Conservation (phyloP, 208 protist genomes). For the Leishmania braziliensis region DNA sequence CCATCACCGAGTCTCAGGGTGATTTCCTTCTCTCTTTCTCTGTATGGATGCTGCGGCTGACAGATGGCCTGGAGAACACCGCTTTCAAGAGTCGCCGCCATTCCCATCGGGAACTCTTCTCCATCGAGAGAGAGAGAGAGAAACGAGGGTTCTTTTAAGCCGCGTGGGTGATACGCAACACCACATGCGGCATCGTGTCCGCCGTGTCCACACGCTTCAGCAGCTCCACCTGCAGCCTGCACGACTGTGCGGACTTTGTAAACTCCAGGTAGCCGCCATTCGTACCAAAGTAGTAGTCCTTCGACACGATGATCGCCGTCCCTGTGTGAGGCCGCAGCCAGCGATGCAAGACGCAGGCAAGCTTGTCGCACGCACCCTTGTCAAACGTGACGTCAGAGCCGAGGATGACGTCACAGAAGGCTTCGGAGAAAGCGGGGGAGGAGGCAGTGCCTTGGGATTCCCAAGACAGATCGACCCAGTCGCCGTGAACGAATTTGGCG, state of each 20-base stretch:
- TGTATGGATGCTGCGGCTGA: background rate
- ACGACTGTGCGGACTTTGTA: slow-evolving; percentile 23
- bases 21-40: background rate
- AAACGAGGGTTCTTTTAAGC: background rate
- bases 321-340: slow-evolving; percentile 51
- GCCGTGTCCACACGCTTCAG: slow-evolving; percentile 46
- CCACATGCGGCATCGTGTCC: slow-evolving; percentile 69
- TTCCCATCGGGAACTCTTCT: background rate
- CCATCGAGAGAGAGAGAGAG: background rate
- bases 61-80: background rate
- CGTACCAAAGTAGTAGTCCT: slow-evolving; percentile 92
- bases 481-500: slow-evolving; percentile 75
- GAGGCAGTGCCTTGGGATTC: slow-evolving; percentile 9
- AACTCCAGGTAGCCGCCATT: slow-evolving; percentile 78
- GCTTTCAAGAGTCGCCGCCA: background rate
- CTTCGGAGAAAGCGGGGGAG: background rate
- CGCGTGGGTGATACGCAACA: slow-evolving; percentile 48
- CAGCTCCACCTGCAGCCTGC: slow-evolving; percentile 44
- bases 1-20: background rate
- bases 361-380: slow-evolving; percentile 72
- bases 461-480: slow-evolving; percentile 70
- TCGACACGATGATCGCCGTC: slow-evolving; percentile 78
- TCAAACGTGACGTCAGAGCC: slow-evolving; percentile 91
- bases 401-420: slow-evolving; percentile 57
- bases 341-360: slow-evolving; percentile 60